Evolutionary conservation across 495 filamentous ascomycete species (phyloP), one percentile per base, ranked within the genome.

Genomic region (Xylaria palmicola): DNA sequence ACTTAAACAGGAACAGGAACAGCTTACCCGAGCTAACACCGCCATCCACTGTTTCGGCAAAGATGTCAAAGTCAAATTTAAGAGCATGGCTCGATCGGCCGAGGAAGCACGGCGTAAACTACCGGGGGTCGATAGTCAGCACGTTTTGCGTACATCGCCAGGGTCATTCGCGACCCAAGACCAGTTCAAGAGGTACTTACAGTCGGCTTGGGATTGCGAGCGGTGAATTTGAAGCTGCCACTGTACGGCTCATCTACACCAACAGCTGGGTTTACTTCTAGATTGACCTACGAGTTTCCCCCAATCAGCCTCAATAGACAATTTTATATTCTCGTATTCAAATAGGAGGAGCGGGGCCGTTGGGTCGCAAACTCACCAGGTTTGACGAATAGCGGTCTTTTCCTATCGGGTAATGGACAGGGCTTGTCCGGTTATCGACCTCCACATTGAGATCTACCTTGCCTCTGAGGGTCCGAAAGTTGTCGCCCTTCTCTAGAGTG

Each of bases 21-120:
- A 13, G 7, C 53, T 44, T 49, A 49, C 55, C 19, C 17, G 41
- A 36, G 44, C 55, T 58, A 9, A 49, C 43, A 29, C 55, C 55
- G 6, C 55, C 55, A n/a, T 47, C 43, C 6, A 47, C 55, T 7
- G 55, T 58, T 36, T 47, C 13, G 30, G 34, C 32, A 8, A 10
- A 48, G 10, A 58, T 36, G 41, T 58, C 41, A 20, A 58, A 47
- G 19, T 58, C 55, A 24, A 58, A 58, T 17, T 58, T 58, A 13
- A 58, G 32, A 12, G 19, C 41, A 29, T 47, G 30, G 20, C 6
- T 8, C 4, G 9, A 36, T 6, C 55, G 55, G 4, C 55, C 55
- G 20, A 58, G 55, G 30, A 58, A 49, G 20, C 55, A 58, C 12
- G 55, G 41, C 12, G 55, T 58, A 30, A 47, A 58, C 55, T 58